Evolutionary conservation across 179 eudicot species (phyloP), one percentile per base, ranked within the genome.

Genomic region (Silene noctiflora): DNA sequence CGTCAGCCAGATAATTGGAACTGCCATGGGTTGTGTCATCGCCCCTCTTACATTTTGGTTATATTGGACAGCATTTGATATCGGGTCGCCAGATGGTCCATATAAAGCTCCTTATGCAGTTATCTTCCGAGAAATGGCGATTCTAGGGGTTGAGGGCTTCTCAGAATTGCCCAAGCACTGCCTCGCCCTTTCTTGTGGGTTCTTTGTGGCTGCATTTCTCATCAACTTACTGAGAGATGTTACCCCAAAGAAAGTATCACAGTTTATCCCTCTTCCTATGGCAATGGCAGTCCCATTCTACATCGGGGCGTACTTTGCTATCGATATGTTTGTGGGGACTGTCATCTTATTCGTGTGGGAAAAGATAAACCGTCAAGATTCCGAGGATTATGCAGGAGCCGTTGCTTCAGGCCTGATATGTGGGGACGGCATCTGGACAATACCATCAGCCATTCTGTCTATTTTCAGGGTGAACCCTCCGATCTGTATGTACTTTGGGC

Each of bases 201-300:
- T 91, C 88, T 94, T 94, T 73, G 78, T 85, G 22, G 96, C 93
- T 20, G 97, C 98, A 14, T 22, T 94, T 48, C 82, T 84, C 63
- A 51, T 93, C n/a, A 95, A 94, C 80, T 82, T 91, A 17, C 61
- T 93, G 73, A 86, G 87, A 77, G 98, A 94, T 70, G 73, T 88
- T 69, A 78, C 83, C 13, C 97, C 97, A 0, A 64, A 66, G n/a
- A 88, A 82, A 33, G 71, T 88, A 35, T 87, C 97, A 0, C 74
- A 72, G 64, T 94, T 77, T 72, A 87, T 94, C 65, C 97, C 98
- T 0, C 88, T 94, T 68, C 98, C 98, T 0, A 95, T 95, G 99
- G 99, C 99, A 16, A 95, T 95, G 99, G 97, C 96, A 4, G 97
- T 95, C 22, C 99, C 97, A 1, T 94, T 94, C 81, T 95, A 93